Evolutionary conservation across 2,329 filamentous ascomycete species (phyloP).

Genomic region (Pestalotiopsis sp.): DNA sequence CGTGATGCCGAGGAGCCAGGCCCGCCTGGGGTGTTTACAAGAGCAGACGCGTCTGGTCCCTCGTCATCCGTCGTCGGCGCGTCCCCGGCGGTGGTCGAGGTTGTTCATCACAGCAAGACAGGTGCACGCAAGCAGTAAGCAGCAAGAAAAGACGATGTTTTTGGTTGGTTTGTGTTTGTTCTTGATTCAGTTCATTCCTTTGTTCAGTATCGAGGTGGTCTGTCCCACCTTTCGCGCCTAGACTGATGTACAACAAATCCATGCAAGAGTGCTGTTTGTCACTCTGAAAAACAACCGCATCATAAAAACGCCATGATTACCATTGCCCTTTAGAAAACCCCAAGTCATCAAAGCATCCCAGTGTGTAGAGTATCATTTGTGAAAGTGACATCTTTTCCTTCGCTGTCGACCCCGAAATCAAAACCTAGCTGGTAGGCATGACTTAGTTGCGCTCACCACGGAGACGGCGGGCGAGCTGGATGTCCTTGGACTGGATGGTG

Average conservation of each 20-base stretch:
- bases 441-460: constrained; percentile 88
- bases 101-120: not conserved
- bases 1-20: too few relatives aligned
- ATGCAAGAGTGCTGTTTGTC: constrained; percentile 20
- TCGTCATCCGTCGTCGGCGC: too few relatives aligned
- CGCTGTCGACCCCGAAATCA: constrained; percentile 21
- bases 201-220: constrained; percentile 35
- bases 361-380: constrained; percentile 32
- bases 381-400: constrained; percentile 40
- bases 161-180: constrained; percentile 26
- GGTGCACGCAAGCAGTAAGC: not conserved
- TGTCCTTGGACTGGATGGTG: constrained; percentile 97
- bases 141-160: not conserved
- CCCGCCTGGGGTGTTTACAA: too few relatives aligned
- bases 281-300: constrained; percentile 39
- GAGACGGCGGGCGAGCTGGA: constrained; percentile 93
- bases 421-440: constrained; percentile 22
- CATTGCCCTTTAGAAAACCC: constrained; percentile 40
- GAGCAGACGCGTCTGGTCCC: too few relatives aligned
- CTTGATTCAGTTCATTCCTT: constrained; percentile 31
- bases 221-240: constrained; percentile 27
- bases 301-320: constrained; percentile 43
- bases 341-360: constrained; percentile 43
- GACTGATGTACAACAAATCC: constrained; percentile 44
- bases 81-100: too few relatives aligned